A percentile compares a stretch with the other conserved stretches of the same genome.
Conservation (phyloP, 768 basidiomycete species). For the Leccinum uliginosum region DNA sequence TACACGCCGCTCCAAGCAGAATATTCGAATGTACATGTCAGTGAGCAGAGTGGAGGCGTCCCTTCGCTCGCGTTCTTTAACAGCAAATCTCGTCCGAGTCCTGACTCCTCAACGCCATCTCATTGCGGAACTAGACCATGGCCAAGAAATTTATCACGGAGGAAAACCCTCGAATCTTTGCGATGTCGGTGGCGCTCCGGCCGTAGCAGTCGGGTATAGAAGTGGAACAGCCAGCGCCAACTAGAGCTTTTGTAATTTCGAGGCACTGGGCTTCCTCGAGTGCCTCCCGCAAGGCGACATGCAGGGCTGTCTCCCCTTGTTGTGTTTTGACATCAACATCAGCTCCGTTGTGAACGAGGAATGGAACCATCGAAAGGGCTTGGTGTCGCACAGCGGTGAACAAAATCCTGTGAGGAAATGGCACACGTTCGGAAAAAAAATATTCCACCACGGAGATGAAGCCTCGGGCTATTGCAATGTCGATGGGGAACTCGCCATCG, state of each 20-base stretch:
- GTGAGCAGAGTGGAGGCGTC: no score
- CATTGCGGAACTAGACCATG: no score
- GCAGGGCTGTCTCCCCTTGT: not conserved
- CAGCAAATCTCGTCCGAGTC: no score
- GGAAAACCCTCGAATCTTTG: no score
- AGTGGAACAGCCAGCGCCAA: not conserved
- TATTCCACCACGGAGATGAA: not conserved
- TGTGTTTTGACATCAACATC: not conserved
- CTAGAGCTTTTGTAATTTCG: not conserved
- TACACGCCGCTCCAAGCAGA: no score
- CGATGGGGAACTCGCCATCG: not conserved
- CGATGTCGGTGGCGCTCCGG: no score
- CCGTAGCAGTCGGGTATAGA: not conserved
- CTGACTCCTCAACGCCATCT: no score
- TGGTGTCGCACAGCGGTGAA: not conserved
- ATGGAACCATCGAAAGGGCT: not conserved
- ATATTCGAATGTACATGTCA: no score
- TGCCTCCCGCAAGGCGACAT: not conserved
- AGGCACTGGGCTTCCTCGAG: not conserved
- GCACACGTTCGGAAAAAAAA: not conserved
- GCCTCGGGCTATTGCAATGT: not conserved
- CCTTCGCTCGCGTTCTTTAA: no score
- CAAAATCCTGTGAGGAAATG: not conserved
- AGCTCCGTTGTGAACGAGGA: not conserved
- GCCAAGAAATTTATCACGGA: no score